phyloP scores from a whole-genome alignment of 805 yeast genomes.

The Sugiyamaella smithiae region DNA sequence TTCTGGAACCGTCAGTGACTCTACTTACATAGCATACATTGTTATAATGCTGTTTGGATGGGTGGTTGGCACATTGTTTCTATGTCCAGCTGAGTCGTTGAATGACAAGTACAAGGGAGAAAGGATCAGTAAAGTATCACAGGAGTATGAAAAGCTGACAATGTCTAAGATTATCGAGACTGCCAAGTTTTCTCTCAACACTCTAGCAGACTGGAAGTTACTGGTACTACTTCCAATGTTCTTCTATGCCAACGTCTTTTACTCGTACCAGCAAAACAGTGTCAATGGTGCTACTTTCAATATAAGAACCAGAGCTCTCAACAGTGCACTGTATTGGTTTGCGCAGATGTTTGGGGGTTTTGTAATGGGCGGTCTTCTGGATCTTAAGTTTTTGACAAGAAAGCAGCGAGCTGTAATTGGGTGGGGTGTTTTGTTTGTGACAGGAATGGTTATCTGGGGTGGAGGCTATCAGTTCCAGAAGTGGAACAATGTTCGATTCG shows the following conservation, averaged over 20 bases:
- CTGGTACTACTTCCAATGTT: constrained; percentile 53
- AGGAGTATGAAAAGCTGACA: constrained; percentile 13
- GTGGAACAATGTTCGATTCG: constrained; percentile 20
- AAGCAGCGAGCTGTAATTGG: constrained; percentile 46
- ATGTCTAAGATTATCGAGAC: constrained; percentile 15
- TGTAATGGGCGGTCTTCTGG: constrained; percentile 48
- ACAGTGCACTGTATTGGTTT: constrained; percentile 59
- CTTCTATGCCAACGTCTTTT: constrained; percentile 61
- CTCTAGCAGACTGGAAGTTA: constrained; percentile 21
- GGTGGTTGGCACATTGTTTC: constrained; percentile 30
- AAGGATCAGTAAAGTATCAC: constrained; percentile 12
- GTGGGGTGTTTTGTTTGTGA: constrained; percentile 40
- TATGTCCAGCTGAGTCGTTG: constrained; percentile 15
- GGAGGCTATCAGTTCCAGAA: constrained; percentile 53
- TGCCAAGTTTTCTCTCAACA: constrained; percentile 12
- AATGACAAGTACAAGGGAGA: constrained; percentile 19
- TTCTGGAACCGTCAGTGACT: constrained; percentile 41
- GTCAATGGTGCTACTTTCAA: constrained; percentile 55
- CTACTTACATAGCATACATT: constrained; percentile 55
- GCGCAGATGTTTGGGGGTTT: constrained; percentile 59
- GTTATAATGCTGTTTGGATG: constrained; percentile 51
- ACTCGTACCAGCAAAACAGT: constrained; percentile 61
- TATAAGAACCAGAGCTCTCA: constrained; percentile 57
- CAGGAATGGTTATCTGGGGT: constrained; percentile 54
- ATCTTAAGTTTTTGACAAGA: constrained; percentile 41